Base-by-base conservation (phyloP, 2,329 filamentous ascomycete species). In the Plenodomus lindquistii region DNA sequence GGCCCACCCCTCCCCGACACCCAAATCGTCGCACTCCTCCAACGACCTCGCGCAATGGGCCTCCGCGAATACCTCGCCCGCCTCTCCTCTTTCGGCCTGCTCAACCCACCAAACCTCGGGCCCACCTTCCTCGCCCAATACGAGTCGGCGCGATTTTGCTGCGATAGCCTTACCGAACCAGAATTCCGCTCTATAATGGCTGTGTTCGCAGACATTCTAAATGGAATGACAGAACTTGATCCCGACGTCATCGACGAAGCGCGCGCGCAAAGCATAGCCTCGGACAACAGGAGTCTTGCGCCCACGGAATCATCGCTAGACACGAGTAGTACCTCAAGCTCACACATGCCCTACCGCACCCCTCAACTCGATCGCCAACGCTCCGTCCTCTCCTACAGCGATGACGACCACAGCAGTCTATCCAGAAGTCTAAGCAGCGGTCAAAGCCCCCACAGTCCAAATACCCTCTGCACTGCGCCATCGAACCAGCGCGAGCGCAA, bases 141-240 rank as follows among this genome's bases (percentile, higher is more conserved):
- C 73, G 94, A 97, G 74, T 79, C 83, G 48, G 91, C 91, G 2
- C 86, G 93, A 35, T 99, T 96, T 74, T 92, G 89, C 2, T 83
- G 82, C 0, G 76, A 78, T 4, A 82, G 87, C 1, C 76, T 96
- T 3, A 81, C 83, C 2, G 87, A 92, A 59, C 64, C 73, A 0
- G 81, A 87, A 42, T 97, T 99, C 67, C 81, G 88, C 31, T 75
- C 81, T 18, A 77, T 97, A 22, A 97, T 97, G 91, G 82, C 85
- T 47, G 79, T 89, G 20, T 97, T 97, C 71, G 88, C 92, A 2
- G 84, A 88, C 44, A 77, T 97, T 0, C 76, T 97, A 13, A 84
- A 88, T 43, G 82, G 80, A 16, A 96, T 97, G 88, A 81, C 77
- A 21, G 79, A 82, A 0, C 74, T 90, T 2, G 78, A 87, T 48